Base-by-base conservation (phyloP, 2,329 filamentous ascomycete genomes). In the Fusarium torulosum region DNA sequence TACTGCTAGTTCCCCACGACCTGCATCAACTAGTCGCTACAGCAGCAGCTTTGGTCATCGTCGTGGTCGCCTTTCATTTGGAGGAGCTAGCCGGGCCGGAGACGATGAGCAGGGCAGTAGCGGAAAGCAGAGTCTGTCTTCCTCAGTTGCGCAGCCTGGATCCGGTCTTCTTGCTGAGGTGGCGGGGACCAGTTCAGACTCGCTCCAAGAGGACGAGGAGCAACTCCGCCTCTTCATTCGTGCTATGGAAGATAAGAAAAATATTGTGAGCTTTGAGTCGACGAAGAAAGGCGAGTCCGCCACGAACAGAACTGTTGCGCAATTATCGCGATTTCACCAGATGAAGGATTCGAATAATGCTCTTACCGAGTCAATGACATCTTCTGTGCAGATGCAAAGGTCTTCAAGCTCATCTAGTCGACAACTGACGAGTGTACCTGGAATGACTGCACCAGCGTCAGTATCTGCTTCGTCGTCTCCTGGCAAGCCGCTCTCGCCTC, bases 1-100 rank as follows among this genome's bases (percentile, higher is more conserved):
- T 9, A 82, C 87, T 55, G 89, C 90, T 7, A 88, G 91, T 55
- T 97, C 94, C 9, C 94, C 95, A 4, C 91, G 91, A 64, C 92
- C 93, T 7, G 85, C 88, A 10, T 88, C 91, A 0, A 89, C 92
- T n/a, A 90, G 89, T 62, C 89, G 92, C 45, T 98, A 96, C 76
- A 97, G 93, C 78, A 98, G 95, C 78, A 97, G 94, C 74, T 99
- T 99, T 74, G 92, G 91, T 8, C 93, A 97, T 76, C 88, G 96
- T 44, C 88, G 92, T 54, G 90, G 88, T 27, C 88, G 94, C 43
- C 88, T 90, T 23, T 96, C 94, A 0, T 91, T 91, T 57, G 90
- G 91, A 31, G 91, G 91, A 20, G 85, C 87, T 20, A 92, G 90
- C 74, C 90, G 85, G 66, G 83, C 82, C 3, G 81, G 78, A 2